Base-by-base conservation (phyloP, 1,139 yeast species). In the Nakaseomyces delphensis region DNA sequence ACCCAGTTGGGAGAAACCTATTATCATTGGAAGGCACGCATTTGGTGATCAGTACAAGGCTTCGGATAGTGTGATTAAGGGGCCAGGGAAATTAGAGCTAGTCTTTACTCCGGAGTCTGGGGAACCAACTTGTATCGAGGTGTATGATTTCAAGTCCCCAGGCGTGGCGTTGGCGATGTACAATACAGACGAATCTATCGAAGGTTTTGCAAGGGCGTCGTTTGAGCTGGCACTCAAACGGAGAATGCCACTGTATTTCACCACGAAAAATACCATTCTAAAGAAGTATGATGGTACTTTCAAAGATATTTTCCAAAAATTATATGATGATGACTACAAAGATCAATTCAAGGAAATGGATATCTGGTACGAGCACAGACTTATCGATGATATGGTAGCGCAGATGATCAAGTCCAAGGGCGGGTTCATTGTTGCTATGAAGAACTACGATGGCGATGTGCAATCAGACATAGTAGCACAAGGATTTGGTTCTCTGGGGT, bases 301-400 rank as follows among this genome's bases (percentile, higher is more conserved):
- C 71, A 89, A 89, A 72, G 96, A 89, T 62, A 84, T 85, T 51
- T 89, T 89, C 71, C 86, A 84, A 68, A 77, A 73, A 49, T 69
- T 89, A 56, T 89, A 81, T 66, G 95, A 79, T 47, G 54, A 68
- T 40, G 73, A 75, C 54, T 89, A 83, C 71, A 76, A 80, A 68
- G 51, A 67, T 18, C 68, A 77, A 53, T 86, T 89, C 63, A 95
- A 86, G 60, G 70, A 70, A 42, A 70, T 71, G 40, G 91, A 86
- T 20, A 82, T 89, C 64, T 87, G 94, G 89, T 89, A 84, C 66
- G 96, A 89, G 70, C 97, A 89, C 73, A 78, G 97, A 60, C 73
- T 89, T 61, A 89, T 89, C 55, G 97, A 89, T 67, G 97, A 89
- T 64, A 89, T 89, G 97, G 97, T 89, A 48, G 97, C 97, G 18